phyloP scores from a whole-genome alignment of 306 rosid genomes.

The Cucurbita moschata region DNA sequence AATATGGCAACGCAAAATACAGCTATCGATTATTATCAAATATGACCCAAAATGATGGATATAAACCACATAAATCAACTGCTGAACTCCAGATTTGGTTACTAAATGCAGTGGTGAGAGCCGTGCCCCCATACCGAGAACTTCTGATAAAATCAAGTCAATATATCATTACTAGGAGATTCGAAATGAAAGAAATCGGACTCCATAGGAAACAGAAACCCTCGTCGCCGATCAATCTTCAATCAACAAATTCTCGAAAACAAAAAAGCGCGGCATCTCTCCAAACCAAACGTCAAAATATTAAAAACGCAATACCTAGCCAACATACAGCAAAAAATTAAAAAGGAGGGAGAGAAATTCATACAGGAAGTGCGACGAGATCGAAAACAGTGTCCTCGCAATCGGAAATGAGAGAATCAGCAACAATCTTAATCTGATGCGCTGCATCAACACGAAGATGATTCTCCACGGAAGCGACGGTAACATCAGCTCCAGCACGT shows the following conservation, averaged over 20 bases:
- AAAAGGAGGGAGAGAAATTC: background rate
- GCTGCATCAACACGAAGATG: conserved; percentile 51
- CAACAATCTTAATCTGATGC: conserved; percentile 58
- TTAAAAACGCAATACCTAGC: background rate
- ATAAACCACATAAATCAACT: background rate
- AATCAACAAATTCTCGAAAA: background rate
- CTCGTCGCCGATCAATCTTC: background rate
- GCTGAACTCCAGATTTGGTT: background rate
- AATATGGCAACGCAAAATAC: background rate
- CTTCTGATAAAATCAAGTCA: background rate
- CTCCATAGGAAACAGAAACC: background rate
- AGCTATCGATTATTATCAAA: background rate
- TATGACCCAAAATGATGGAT: background rate
- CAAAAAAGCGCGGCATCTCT: background rate
- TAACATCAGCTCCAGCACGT: conserved; percentile 83
- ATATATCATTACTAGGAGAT: background rate
- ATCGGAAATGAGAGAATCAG: conserved; percentile 55
- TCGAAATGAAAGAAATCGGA: background rate
- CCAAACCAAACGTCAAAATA: background rate
- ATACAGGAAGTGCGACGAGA: conserved; percentile 73
- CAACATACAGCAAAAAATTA: background rate
- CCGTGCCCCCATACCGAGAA: background rate
- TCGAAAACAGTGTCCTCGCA: conserved; percentile 39
- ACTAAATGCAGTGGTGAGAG: background rate
- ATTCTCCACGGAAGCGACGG: conserved; percentile 57